These are phyloP conservation scores for Rosellinia necatrix DNA, from an alignment of 2,329 filamentous ascomycete genomes.

Conservation along the genomic window DNA sequence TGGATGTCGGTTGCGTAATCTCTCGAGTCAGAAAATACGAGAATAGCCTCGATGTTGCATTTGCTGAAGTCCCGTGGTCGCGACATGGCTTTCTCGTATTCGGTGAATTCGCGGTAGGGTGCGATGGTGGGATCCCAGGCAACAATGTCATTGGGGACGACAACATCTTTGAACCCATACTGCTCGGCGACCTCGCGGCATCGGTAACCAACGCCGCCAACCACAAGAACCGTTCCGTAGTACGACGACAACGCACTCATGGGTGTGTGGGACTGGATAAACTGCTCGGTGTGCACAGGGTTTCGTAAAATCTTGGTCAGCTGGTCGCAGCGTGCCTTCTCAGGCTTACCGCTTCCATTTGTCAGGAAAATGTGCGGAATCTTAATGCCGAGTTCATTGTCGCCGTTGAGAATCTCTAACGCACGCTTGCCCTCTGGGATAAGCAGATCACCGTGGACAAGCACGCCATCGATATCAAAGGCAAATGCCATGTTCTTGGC, in stretches of 20 bases:
- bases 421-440: slow-evolving; percentile 70
- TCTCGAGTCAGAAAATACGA: slow-evolving; percentile 75
- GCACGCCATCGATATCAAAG: slow-evolving; percentile 79
- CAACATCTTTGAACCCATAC: slow-evolving; percentile 75
- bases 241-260: slow-evolving; percentile 78
- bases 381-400: slow-evolving; percentile 79
- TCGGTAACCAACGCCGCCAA: slow-evolving; percentile 75
- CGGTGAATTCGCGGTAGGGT: slow-evolving; percentile 70
- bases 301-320: slow-evolving; percentile 68
- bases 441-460: slow-evolving; percentile 72
- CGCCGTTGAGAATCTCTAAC: slow-evolving; percentile 73
- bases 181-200: slow-evolving; percentile 74
- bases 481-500: slow-evolving; percentile 83
- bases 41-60: slow-evolving; percentile 73
- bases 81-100: slow-evolving; percentile 68
- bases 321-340: slow-evolving; percentile 67
- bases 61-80: slow-evolving; percentile 73
- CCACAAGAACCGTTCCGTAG: slow-evolving; percentile 76
- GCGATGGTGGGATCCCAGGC: slow-evolving; percentile 72
- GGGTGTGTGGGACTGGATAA: slow-evolving; percentile 78
- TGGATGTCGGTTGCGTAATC: slow-evolving; percentile 78
- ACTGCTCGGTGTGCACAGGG: slow-evolving; percentile 71
- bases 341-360: slow-evolving; percentile 75
- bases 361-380: slow-evolving; percentile 77
- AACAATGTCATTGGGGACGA: slow-evolving; percentile 75